Evolutionary conservation across 1,284 basidiomycete genomes (phyloP).

Genomic region (Wallemia hederae): DNA sequence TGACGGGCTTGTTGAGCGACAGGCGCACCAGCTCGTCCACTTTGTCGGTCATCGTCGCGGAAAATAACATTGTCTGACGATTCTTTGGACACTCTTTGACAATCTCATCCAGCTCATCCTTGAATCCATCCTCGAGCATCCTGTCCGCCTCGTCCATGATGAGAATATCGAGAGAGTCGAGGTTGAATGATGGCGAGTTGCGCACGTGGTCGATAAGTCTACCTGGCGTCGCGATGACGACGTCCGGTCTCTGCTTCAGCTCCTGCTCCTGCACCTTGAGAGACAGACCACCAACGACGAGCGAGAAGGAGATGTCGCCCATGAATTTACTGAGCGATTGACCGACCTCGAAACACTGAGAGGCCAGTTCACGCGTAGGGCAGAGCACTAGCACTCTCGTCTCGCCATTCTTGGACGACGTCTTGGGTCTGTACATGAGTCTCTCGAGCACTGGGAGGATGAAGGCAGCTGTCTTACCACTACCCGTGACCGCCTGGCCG

Average conservation of each 20-base stretch:
- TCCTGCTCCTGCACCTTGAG: conserved; percentile 65
- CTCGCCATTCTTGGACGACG: conserved; percentile 32
- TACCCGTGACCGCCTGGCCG: conserved; percentile 78
- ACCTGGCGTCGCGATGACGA: conserved; percentile 82
- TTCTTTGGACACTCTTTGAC: conserved; percentile 61
- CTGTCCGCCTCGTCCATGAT: conserved; percentile 93
- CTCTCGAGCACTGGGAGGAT: conserved; percentile 79
- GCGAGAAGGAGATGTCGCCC: conserved; percentile 21
- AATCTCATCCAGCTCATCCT: conserved; percentile 83
- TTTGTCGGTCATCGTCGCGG: conserved; percentile 89
- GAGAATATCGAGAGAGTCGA: conserved; percentile 75
- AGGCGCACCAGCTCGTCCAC: conserved; percentile 78
- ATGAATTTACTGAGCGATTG: conserved; percentile 56
- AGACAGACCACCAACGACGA: conserved; percentile 44
- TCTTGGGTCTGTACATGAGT: conserved; percentile 55
- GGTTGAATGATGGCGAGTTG: conserved; percentile 74
- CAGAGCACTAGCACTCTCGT: conserved; percentile 78
- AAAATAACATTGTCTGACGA: conserved; percentile 93
- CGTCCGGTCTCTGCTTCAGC: conserved; percentile 58
- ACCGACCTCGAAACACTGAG: conserved; percentile 78
- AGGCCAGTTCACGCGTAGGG: conserved; percentile 75
- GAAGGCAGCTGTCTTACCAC: conserved; percentile 90
- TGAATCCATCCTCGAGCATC: conserved; percentile 91
- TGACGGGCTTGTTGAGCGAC: conserved; percentile 66
- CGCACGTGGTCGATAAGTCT: conserved; percentile 87